Base-by-base conservation (phyloP, 2,329 filamentous ascomycete genomes). In the Scedosporium minutisporum region DNA sequence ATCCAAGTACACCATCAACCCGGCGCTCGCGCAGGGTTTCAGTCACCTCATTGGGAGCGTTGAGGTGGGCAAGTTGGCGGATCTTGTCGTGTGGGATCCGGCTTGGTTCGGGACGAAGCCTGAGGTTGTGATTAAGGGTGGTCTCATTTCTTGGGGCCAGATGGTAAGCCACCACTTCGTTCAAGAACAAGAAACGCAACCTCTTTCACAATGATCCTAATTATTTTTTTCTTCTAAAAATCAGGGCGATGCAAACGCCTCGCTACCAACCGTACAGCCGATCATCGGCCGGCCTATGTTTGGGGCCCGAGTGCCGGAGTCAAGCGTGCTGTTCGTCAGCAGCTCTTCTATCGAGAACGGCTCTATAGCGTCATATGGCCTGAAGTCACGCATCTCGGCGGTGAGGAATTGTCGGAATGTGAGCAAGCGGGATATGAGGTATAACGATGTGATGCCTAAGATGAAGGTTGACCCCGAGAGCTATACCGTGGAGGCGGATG, bases 1-100 rank as follows among this genome's bases (percentile, higher is more conserved):
- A 57, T 91, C 88, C 77, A 97, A 97, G 78, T 97, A 97, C 74
- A 97, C 93, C 23, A 87, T 97, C 76, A 97, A 97, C 75, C 91
- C 93, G 1, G 91, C 93, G 10, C 81, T 97, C 65, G 87, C 93
- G 0, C 93, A 97, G 74, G 93, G 93, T 2, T 96, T 97, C 87
- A 77, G 81, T 0, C 93, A 97, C 72, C 70, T 96, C 2, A 84
- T 97, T 65, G 93, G 93, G 6, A 93, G 89, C 67, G 76, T 97
- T 62, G 92, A 97, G 77, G 84, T 91, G 0, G 93, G 92, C 60
- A 97, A 96, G 77, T 75, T 96, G 58, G 93, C 93, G 0, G 93
- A 97, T 73, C 73, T 97, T 58, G 90, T 96, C 1, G 71, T 97
- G 6, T 97, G 93, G 93, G 87, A 88, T 58, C 89, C 91, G 6